These are phyloP conservation scores for Penicillium sp. DNA, from an alignment of 2,329 filamentous ascomycete genomes.

Conservation along the genomic window DNA sequence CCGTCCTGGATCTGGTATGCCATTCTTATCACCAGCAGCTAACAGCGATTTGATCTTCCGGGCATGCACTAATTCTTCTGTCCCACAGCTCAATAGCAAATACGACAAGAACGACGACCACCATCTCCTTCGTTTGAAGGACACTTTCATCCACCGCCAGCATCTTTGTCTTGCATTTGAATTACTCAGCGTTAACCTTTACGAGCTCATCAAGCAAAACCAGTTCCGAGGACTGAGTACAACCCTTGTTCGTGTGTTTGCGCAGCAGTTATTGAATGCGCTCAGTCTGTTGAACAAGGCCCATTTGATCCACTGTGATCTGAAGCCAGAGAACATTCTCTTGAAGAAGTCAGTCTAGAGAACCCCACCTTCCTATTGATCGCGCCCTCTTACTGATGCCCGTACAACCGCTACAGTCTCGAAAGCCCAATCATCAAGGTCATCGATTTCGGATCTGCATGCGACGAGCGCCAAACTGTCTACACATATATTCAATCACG, in stretches of 20 bases:
- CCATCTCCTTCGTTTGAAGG: conserved; percentile 88
- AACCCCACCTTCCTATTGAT: background rate
- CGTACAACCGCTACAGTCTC: conserved; percentile 53
- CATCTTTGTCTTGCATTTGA: conserved; percentile 97
- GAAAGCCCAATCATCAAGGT: conserved; percentile 99
- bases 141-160: conserved; percentile 97
- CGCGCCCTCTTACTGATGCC: conserved; percentile 8
- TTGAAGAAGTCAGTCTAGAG: conserved; percentile 73
- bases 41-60: no score
- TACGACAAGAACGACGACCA: conserved; percentile 99
- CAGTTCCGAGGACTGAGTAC: conserved; percentile 97
- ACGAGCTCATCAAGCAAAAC: conserved; percentile 99
- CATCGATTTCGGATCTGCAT: conserved; percentile 98
- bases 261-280: conserved; percentile 92
- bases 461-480: conserved; percentile 96
- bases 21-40: background rate
- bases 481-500: conserved; percentile 99
- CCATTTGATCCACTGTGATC: conserved; percentile 92
- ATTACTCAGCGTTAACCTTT: conserved; percentile 92
- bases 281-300: conserved; percentile 93
- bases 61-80: background rate
- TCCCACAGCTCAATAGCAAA: conserved; percentile 84
- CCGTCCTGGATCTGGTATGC: conserved; percentile 85
- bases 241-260: conserved; percentile 94
- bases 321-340: conserved; percentile 97